Percentiles rank a stretch among this genome's conserved stretches.
These are phyloP conservation scores for Meira nashicola DNA, from an alignment of 1,284 basidiomycete species.

Conservation along the genomic window DNA sequence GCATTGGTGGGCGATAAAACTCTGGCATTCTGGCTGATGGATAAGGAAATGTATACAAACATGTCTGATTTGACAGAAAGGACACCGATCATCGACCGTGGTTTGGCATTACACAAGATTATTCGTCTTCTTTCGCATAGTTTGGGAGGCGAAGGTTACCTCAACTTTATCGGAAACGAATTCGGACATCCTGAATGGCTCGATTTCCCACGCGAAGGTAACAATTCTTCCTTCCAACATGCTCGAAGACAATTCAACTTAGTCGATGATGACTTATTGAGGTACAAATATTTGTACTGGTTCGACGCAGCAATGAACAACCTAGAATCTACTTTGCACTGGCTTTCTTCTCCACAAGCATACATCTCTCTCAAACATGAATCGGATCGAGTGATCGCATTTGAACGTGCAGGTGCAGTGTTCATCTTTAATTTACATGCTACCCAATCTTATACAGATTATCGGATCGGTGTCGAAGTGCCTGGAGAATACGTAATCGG, in stretches of 20 bases:
- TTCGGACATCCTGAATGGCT: slow-evolving; percentile 99
- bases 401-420: slow-evolving; percentile 82
- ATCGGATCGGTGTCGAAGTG: slow-evolving; percentile 80
- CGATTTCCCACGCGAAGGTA: slow-evolving; percentile 74
- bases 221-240: slow-evolving; percentile 91
- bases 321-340: slow-evolving; percentile 70
- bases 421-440: slow-evolving; percentile 98
- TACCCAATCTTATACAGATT: slow-evolving; percentile 80
- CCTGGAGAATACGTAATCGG: slow-evolving; percentile 80
- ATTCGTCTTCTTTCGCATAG: slow-evolving; percentile 86
- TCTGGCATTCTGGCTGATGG: slow-evolving; percentile 98
- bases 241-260: slow-evolving; percentile 85
- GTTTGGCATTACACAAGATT: slow-evolving; percentile 91
- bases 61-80: slow-evolving; percentile 87
- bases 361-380: slow-evolving; percentile 79
- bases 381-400: slow-evolving; percentile 66
- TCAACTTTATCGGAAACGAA: slow-evolving; percentile 98
- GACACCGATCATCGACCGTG: slow-evolving; percentile 82
- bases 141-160: slow-evolving; percentile 90
- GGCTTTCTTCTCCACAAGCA: slow-evolving; percentile 76
- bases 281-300: slow-evolving; percentile 87
- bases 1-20: slow-evolving; percentile 98
- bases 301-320: slow-evolving; percentile 94
- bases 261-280: slow-evolving; percentile 63
- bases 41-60: slow-evolving; percentile 80